A percentile compares a stretch with the other conserved stretches of the same genome.
Conservation (phyloP, 2,329 filamentous ascomycete species). For the Penicillium sp. region DNA sequence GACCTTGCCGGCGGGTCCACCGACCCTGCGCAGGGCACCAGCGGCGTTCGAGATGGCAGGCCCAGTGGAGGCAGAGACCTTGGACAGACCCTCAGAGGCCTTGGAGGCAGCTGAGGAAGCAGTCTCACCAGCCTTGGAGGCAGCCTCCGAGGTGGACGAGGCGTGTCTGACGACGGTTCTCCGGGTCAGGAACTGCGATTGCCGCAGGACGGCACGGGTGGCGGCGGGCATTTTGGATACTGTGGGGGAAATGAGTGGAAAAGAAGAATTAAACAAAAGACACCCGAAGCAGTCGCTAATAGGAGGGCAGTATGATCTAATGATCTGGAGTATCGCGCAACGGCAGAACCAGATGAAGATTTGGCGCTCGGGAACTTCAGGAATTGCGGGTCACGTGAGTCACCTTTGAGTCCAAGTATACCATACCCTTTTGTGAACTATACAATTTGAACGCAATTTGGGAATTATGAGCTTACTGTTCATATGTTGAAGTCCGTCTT, state of each 20-base stretch:
- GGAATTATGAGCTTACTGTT: background rate
- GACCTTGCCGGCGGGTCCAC: constrained; percentile 76
- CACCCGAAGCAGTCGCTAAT: constrained; percentile 28
- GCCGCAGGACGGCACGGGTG: constrained; percentile 46
- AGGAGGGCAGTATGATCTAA: constrained; percentile 38
- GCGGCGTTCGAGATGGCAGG: constrained; percentile 72
- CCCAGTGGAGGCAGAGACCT: constrained; percentile 75
- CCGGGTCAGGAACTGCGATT: constrained; percentile 48
- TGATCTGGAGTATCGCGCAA: constrained; percentile 39
- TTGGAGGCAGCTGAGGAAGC: constrained; percentile 51
- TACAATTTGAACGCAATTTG: background rate
- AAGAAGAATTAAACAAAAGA: constrained; percentile 26
- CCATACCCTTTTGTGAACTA: background rate
- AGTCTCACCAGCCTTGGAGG: constrained; percentile 46
- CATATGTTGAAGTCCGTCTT: background rate
- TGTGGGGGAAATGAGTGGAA: constrained; percentile 25
- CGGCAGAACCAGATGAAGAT: constrained; percentile 39
- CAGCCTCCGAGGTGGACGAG: constrained; percentile 46
- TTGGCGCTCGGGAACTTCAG: constrained; percentile 44
- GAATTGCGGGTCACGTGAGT: constrained; percentile 32
- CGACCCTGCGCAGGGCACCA: constrained; percentile 69
- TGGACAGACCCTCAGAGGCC: constrained; percentile 78
- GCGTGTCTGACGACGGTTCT: constrained; percentile 47
- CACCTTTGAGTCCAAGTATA: background rate
- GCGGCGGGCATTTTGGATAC: constrained; percentile 44